Base-by-base conservation (phyloP, 306 rosid genomes). In the Gillenia trifoliata region DNA sequence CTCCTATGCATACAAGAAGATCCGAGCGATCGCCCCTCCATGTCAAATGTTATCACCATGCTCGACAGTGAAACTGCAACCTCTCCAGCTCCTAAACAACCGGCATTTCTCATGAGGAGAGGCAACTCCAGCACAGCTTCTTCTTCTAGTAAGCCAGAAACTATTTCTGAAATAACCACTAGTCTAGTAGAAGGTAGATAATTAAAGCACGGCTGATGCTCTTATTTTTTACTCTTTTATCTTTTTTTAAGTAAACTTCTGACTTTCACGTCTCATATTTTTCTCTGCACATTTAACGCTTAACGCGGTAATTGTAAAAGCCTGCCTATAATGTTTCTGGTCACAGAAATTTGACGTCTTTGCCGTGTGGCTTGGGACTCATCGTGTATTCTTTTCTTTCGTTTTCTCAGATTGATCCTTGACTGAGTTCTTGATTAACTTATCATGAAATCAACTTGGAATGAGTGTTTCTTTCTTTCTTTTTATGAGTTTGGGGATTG, bases 1-100 rank as follows among this genome's bases (percentile, higher is more conserved):
- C 81, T 89, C 2, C 34, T 84, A 31, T 86, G 93, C 22, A 82
- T 79, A 20, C 90, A 89, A 75, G 89, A 89, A 41, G 89, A 86
- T 29, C 89, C 88, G 0, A 30, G 22, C 52, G 89, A 89, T 49
- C 77, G 93, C 4, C 93, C 86, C 0, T 52, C 77, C n/a, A 78
- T 88, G 82, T 78, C 89, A 13, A 76, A 76, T 68, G 63, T 84
- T 5, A 20, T 86, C 8, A 26, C 68, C 23, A 64, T 86, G 89
- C 90, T 89, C 72, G 84, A 79, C 3, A 77, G 66, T n/a, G 89
- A 86, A 11, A 23, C 68, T 52, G 40, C 77, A 52, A 75, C 26
- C 3, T 29, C 79, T 30, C 87, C 89, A 40, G 55, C 65, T 59
- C 88, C 89, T 5, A 80, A 60, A 9, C 81, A 81, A 11, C 89